Base-by-base conservation (phyloP, 176 grass and related monocot species). In the Thinopyrum elongatum region DNA sequence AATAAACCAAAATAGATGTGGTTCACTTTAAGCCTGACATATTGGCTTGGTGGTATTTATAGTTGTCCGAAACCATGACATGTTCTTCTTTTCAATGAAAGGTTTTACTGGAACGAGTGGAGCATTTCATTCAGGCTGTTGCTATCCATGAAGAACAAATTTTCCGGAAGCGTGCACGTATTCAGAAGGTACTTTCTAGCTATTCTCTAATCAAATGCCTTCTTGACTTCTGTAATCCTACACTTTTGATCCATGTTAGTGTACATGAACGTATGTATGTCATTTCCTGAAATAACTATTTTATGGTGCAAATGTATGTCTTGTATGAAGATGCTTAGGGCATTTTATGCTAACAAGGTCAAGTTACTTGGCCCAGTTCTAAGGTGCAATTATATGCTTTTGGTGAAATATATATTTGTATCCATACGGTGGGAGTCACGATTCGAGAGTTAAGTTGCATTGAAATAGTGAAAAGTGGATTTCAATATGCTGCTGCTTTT, bases 111-210 rank as follows among this genome's bases (percentile, higher is more conserved):
- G 96, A 98, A 77, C 79, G 91, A 55, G 96, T 98, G 83, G 96
- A 95, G 66, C 93, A 98, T 87, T 98, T 98, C 47, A 94, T 95
- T 85, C 96, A 94, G 69, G 88, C 92, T 62, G 92, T 91, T 95
- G 88, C 93, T 49, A 38, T 95, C 69, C 80, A 95, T 46, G 96
- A 98, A 94, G 96, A 95, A 51, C 90, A 95, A 90, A 98, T 98
- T 94, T 98, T 98, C 80, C 93, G 84, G 90, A 98, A 98, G 87
- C 91, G 93, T 60, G 44, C 90, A 86, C 88, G 96, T 77, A 95
- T 98, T 92, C 93, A 98, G 64, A 88, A 98, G 96, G 96, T 98
- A 86, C 29, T 84, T 89, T 68, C 49, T 77, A 83, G 61, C 35
- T 80, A 41, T 25, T 81, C 49, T 29, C 39, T 17, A 71, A 28